These are phyloP conservation scores for Trichoderma sp. DNA, from an alignment of 2,329 filamentous ascomycete species.

Conservation along the genomic window DNA sequence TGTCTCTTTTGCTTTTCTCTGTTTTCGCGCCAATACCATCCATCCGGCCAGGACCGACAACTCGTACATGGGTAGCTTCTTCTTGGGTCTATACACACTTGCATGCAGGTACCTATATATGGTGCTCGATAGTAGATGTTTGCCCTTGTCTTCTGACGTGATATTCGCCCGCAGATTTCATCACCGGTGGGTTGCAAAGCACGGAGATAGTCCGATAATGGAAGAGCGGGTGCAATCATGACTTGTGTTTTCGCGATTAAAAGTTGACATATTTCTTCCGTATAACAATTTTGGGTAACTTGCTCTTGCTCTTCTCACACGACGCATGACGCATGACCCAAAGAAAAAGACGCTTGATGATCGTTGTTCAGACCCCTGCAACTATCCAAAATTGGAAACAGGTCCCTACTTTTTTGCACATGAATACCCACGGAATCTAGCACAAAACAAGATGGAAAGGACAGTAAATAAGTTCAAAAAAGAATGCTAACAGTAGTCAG, in stretches of 20 bases:
- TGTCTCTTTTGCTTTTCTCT: background rate
- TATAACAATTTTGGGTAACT: background rate
- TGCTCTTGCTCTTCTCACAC: background rate
- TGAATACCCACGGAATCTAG: background rate
- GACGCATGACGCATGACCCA: background rate
- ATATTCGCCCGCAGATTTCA: background rate
- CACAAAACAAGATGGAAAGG: background rate
- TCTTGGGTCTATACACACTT: background rate
- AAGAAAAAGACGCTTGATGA: background rate
- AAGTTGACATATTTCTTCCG: background rate
- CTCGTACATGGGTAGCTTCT: background rate
- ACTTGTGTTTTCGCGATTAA: background rate
- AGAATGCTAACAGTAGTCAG: background rate
- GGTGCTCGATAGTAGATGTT: background rate
- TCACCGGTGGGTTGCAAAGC: background rate
- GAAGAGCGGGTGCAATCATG: background rate
- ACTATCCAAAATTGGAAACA: background rate
- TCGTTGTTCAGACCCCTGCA: background rate
- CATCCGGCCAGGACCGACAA: background rate
- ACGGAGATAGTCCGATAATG: background rate
- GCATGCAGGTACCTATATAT: background rate
- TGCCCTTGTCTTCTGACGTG: background rate
- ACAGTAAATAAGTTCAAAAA: background rate
- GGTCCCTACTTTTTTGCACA: background rate
- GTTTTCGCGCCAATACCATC: too few species aligned